Evolutionary conservation across 805 yeast genomes (phyloP).

Genomic region (Geotrichum ghanense): DNA sequence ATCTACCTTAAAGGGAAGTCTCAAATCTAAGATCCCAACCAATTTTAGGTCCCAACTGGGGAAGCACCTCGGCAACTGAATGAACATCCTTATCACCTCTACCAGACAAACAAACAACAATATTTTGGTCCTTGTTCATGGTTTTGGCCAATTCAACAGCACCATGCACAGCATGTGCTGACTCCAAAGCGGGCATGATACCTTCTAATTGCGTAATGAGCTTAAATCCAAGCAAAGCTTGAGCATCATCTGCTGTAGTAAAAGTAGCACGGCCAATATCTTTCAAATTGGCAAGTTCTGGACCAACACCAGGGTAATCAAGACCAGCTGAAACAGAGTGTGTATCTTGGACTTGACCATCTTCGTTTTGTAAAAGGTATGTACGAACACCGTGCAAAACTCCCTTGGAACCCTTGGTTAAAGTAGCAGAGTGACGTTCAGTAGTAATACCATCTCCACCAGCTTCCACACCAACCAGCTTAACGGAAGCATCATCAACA

Average conservation of each 20-base stretch:
- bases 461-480: conserved; percentile 90
- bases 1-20: too few relatives aligned
- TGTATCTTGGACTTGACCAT: conserved; percentile 96
- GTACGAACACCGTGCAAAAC: conserved; percentile 97
- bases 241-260: conserved; percentile 88
- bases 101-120: conserved; percentile 87
- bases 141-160: conserved; percentile 82
- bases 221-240: conserved; percentile 86
- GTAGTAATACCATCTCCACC: conserved; percentile 97
- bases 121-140: conserved; percentile 64
- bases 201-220: conserved; percentile 89
- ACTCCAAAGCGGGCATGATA: conserved; percentile 95
- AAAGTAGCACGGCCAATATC: conserved; percentile 86
- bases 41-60: conserved; percentile 78
- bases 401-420: conserved; percentile 90
- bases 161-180: conserved; percentile 92
- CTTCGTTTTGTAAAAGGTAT: conserved; percentile 77
- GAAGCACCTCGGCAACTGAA: conserved; percentile 90
- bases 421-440: conserved; percentile 83
- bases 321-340: conserved; percentile 98
- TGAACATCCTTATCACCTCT: conserved; percentile 99
- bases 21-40: conserved; percentile 91
- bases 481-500: conserved; percentile 67
- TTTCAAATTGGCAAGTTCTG: conserved; percentile 94
- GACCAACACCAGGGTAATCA: conserved; percentile 99